These are phyloP conservation scores for Xylaria sp. DNA, from an alignment of 495 filamentous ascomycete genomes.

Conservation along the genomic window DNA sequence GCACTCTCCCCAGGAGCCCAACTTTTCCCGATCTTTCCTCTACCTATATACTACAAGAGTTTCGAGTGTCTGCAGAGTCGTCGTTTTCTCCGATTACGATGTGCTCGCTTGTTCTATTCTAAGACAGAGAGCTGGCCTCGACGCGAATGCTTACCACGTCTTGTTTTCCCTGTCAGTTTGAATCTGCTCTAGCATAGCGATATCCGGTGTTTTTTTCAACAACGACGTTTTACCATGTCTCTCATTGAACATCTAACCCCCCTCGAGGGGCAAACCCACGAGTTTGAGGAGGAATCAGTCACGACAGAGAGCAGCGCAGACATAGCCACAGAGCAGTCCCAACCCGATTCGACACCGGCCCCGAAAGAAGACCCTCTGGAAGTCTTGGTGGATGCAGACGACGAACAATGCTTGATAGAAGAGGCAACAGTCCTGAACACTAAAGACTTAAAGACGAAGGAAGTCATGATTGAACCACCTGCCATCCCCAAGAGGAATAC, in stretches of 20 bases:
- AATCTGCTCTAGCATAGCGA: constrained; percentile 29
- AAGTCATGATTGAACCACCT: constrained; percentile 40
- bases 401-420: constrained; percentile 38
- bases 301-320: constrained; percentile 30
- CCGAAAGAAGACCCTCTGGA: constrained; percentile 36
- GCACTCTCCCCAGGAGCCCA: constrained; percentile 18
- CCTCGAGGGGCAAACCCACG: constrained; percentile 24
- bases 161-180: constrained; percentile 33
- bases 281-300: constrained; percentile 17
- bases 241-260: constrained; percentile 28
- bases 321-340: constrained; percentile 28
- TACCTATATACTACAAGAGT: background rate
- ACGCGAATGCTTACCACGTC: constrained; percentile 35
- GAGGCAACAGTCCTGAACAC: constrained; percentile 40
- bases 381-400: constrained; percentile 37
- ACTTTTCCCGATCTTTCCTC: constrained; percentile 10
- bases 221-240: constrained; percentile 33
- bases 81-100: constrained; percentile 27
- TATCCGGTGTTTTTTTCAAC: constrained; percentile 8
- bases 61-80: constrained; percentile 3
- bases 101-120: constrained; percentile 31
- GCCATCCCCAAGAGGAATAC: constrained; percentile 51
- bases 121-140: constrained; percentile 42
- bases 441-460: constrained; percentile 34
- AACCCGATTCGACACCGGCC: constrained; percentile 31